phyloP scores from a whole-genome alignment of 352 stramenopile species.

The Phytopythium kandeliae region DNA sequence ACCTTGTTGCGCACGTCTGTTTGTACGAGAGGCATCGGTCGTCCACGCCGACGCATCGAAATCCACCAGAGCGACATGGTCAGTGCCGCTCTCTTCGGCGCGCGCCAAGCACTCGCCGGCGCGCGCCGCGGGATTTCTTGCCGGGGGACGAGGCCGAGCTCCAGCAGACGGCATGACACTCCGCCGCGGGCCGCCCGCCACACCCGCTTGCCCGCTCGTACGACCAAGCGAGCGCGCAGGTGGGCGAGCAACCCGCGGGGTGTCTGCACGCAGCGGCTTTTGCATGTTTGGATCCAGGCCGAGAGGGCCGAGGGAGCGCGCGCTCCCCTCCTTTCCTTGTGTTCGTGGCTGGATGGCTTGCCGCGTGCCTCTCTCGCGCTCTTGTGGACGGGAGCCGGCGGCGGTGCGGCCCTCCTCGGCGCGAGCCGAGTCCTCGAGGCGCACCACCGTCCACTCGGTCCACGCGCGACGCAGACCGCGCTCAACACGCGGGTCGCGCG shows the following conservation, averaged over 20 bases:
- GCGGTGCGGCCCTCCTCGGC: neutral
- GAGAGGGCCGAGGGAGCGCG: neutral
- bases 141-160: slow-evolving; percentile 2
- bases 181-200: slow-evolving; percentile 19
- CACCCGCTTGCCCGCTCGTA: no score
- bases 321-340: neutral
- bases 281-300: slow-evolving; percentile 70
- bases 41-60: neutral
- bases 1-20: slow-evolving; percentile 94
- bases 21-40: slow-evolving; percentile 17
- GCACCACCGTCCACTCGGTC: neutral
- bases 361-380: neutral
- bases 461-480: neutral
- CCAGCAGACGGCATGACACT: slow-evolving; percentile 75
- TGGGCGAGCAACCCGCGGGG: slow-evolving; percentile 28
- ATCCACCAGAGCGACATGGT: slow-evolving; percentile 2
- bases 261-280: slow-evolving; percentile 89
- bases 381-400: neutral
- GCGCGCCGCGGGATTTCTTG: slow-evolving; percentile 1
- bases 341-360: neutral
- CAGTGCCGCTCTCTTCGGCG: slow-evolving; percentile 2
- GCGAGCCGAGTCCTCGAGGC: slow-evolving; percentile 1
- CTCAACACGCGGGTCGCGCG: neutral
- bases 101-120: no score
- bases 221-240: no score